These are phyloP conservation scores for Coemansia interrupta DNA, from an alignment of 192 early-diverging fungal genomes.

Conservation along the genomic window DNA sequence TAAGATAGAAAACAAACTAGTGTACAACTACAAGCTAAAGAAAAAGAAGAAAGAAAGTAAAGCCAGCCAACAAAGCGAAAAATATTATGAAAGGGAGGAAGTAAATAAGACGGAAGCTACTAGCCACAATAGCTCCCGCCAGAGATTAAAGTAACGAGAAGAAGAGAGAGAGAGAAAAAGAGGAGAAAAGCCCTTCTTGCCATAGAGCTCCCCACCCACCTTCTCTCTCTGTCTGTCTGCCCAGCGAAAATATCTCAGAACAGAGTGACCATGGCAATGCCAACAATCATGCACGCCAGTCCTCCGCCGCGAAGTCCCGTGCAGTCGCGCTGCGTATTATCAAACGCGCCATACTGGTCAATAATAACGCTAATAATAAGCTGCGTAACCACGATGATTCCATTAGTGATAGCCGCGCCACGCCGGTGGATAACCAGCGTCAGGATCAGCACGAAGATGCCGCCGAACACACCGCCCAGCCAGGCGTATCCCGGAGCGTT, in stretches of 20 bases:
- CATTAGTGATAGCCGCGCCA: constrained; percentile 50
- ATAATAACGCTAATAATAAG: constrained; percentile 49
- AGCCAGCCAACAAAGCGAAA: not conserved
- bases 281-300: constrained; percentile 50
- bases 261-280: constrained; percentile 48
- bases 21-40: constrained; percentile 8
- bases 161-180: not conserved
- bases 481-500: constrained; percentile 40
- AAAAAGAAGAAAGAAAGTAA: constrained; percentile 12
- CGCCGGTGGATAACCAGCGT: constrained; percentile 50
- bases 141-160: not conserved
- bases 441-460: constrained; percentile 49
- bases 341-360: constrained; percentile 41
- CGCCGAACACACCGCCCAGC: constrained; percentile 49
- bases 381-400: constrained; percentile 49
- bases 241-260: constrained; percentile 16
- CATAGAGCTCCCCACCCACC: no score
- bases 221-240: not conserved
- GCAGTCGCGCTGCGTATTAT: constrained; percentile 26
- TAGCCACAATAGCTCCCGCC: constrained; percentile 13
- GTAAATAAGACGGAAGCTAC: not conserved
- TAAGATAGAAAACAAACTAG: constrained; percentile 4
- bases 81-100: constrained; percentile 2
- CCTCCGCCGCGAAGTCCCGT: constrained; percentile 46
- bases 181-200: no score